phyloP scores from a whole-genome alignment of 1,284 basidiomycete genomes.

The Microbotryum scabiosae region DNA sequence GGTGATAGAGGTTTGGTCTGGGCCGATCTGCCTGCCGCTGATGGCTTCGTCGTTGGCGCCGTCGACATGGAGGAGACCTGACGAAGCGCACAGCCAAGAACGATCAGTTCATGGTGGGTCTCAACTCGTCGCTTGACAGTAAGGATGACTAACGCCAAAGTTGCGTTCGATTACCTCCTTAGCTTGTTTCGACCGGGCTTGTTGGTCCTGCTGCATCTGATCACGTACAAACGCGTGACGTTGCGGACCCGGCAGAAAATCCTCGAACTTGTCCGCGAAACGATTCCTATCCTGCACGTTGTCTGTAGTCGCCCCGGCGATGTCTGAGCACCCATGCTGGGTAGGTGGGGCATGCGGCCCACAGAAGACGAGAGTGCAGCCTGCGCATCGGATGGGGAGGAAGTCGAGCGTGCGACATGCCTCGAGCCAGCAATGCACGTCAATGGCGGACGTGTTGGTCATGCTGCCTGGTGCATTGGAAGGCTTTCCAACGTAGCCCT shows the following conservation, averaged over 20 bases:
- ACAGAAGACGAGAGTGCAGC: background rate
- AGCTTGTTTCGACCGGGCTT: background rate
- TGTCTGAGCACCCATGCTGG: background rate
- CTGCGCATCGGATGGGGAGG: background rate
- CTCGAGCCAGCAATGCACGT: background rate
- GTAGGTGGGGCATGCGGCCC: background rate
- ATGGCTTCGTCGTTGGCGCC: background rate
- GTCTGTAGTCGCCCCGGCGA: background rate
- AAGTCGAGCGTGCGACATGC: background rate
- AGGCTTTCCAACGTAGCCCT: no score
- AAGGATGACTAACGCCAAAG: background rate
- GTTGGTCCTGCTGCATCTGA: background rate
- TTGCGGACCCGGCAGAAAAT: background rate
- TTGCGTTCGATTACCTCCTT: background rate
- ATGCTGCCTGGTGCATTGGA: no score
- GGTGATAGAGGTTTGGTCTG: background rate
- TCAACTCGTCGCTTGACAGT: no score
- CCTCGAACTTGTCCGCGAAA: background rate
- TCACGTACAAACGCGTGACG: background rate
- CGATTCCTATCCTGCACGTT: background rate
- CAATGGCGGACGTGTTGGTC: no score
- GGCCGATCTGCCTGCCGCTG: background rate
- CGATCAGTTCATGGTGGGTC: no score
- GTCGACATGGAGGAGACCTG: no score
- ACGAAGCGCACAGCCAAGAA: background rate